Percentiles rank a stretch among this genome's conserved stretches.
Conservation (phyloP, 106 monocot species). For the Xerophyta viscosa region DNA sequence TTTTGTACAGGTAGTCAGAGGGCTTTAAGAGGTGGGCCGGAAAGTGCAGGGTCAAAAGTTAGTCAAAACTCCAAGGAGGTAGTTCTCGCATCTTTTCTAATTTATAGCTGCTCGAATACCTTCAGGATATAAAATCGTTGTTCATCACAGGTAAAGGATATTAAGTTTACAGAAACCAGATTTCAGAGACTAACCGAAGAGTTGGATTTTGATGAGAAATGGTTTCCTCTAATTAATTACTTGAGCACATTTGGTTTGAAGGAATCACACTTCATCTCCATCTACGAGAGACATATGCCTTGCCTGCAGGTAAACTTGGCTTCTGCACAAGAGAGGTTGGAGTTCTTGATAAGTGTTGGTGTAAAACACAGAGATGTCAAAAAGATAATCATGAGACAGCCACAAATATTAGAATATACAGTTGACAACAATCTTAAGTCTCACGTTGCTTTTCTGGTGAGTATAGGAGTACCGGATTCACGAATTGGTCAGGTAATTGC, state of each 20-base stretch:
- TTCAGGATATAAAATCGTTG: background rate
- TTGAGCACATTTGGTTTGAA: conserved; percentile 79
- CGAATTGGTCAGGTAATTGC: conserved; percentile 79
- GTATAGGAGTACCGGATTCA: conserved; percentile 64
- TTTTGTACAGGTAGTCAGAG: conserved; percentile 15
- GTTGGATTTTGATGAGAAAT: conserved; percentile 72
- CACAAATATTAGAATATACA: conserved; percentile 89
- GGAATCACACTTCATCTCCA: conserved; percentile 73
- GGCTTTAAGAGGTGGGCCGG: conserved; percentile 2
- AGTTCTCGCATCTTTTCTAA: too few species aligned
- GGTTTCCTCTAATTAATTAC: conserved; percentile 87
- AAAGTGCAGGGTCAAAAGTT: background rate
- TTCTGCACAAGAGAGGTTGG: conserved; percentile 77
- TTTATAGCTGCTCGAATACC: too few species aligned
- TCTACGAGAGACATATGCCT: conserved; percentile 89
- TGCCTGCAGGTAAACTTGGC: conserved; percentile 72
- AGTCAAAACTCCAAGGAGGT: background rate
- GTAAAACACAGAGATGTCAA: conserved; percentile 73
- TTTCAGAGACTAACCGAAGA: conserved; percentile 76
- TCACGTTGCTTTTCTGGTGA: conserved; percentile 66
- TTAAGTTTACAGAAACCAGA: conserved; percentile 30
- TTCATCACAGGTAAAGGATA: conserved; percentile 37
- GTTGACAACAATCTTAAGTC: conserved; percentile 79
- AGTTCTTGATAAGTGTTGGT: conserved; percentile 60
- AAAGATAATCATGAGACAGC: conserved; percentile 79